A percentile compares a stretch with the other conserved stretches of the same genome.
Conservation (phyloP, 345 rosid species). For the Geranium brycei region DNA sequence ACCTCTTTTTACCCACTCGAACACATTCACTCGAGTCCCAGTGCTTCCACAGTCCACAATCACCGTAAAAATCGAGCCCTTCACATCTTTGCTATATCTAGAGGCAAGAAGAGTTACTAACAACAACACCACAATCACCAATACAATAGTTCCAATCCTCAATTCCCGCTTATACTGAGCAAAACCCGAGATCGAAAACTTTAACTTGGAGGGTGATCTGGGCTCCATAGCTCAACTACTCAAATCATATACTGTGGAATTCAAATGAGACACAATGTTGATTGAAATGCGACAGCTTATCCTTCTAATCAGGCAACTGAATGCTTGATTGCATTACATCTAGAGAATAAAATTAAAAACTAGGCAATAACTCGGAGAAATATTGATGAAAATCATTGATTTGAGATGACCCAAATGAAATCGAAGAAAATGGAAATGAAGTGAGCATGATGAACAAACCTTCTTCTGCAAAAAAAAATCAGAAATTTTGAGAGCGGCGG, state of each 20-base stretch:
- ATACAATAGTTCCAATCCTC: conserved; percentile 8
- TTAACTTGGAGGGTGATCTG: conserved; percentile 40
- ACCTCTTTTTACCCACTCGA: conserved; percentile 26
- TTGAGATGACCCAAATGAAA: not conserved
- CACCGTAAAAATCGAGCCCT: conserved; percentile 24
- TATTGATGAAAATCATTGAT: conserved; percentile 3
- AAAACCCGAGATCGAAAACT: conserved; percentile 15
- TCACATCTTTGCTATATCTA: conserved; percentile 6
- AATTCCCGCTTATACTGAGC: conserved; percentile 11
- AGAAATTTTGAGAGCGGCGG: no score
- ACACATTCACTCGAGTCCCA: conserved; percentile 46
- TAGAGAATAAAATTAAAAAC: not conserved
- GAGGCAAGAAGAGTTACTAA: conserved; percentile 16
- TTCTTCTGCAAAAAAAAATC: no score
- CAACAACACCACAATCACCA: conserved; percentile 15
- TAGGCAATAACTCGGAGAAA: not conserved
- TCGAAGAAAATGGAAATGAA: not conserved
- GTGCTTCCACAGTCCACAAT: conserved; percentile 62
- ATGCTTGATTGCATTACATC: not conserved
- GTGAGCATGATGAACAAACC: not conserved
- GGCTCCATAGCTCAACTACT: conserved; percentile 22
- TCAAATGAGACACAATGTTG: no score
- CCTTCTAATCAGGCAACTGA: not conserved
- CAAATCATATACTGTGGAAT: not conserved
- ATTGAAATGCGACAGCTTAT: not conserved